Evolutionary conservation across 148 eudicot genomes (phyloP).

Genomic region (Silene uniflora): DNA sequence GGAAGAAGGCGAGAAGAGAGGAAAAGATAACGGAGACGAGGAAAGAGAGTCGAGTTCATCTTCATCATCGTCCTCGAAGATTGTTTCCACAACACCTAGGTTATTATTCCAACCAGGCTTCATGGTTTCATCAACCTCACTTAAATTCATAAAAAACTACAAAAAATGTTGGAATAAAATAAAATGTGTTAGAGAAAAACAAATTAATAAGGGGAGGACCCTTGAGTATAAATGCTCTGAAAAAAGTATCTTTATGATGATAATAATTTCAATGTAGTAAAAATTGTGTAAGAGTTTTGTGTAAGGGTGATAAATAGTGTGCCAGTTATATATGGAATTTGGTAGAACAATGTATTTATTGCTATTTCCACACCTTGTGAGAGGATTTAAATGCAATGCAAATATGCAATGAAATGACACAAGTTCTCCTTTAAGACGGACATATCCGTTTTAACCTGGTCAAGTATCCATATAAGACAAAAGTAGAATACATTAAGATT

Average conservation of each 20-base stretch:
- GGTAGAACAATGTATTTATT: constrained; percentile 30
- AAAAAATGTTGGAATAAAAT: not conserved
- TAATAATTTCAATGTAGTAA: constrained; percentile 15
- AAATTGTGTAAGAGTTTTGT: constrained; percentile 2
- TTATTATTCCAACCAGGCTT: constrained; percentile 32
- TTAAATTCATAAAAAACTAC: not conserved
- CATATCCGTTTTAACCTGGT: no score
- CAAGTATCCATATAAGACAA: no score
- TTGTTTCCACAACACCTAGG: constrained; percentile 60
- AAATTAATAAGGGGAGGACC: not conserved
- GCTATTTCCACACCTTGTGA: constrained; percentile 24
- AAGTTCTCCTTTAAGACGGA: no score
- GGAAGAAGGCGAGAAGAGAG: constrained; percentile 34
- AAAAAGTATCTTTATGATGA: constrained; percentile 9
- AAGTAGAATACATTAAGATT: no score
- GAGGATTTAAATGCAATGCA: constrained; percentile 22
- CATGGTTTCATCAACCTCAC: constrained; percentile 17
- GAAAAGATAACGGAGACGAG: constrained; percentile 26
- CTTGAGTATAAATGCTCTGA: constrained; percentile 14
- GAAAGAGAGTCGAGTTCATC: constrained; percentile 19
- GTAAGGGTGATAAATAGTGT: constrained; percentile 20
- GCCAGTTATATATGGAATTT: constrained; percentile 34
- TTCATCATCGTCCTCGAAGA: constrained; percentile 52
- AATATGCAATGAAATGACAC: not conserved
- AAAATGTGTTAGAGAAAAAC: not conserved